Conservation (phyloP, 352 stramenopile species). For the Pythium apleroticum region DNA sequence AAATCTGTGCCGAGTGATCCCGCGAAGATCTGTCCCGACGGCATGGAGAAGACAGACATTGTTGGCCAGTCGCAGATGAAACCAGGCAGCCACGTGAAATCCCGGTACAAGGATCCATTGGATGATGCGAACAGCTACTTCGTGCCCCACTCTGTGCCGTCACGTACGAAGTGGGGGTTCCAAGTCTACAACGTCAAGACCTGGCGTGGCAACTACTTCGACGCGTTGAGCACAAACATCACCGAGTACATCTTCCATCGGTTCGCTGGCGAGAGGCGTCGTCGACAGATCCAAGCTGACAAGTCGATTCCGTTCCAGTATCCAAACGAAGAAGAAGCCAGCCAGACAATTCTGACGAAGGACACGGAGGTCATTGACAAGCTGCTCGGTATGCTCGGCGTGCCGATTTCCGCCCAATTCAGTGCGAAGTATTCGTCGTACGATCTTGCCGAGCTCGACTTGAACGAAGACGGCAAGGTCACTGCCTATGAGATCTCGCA, state of each 20-base stretch:
- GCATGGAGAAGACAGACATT: slow-evolving; percentile 63
- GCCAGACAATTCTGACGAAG: slow-evolving; percentile 45
- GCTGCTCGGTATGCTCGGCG: slow-evolving; percentile 62
- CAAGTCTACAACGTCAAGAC: slow-evolving; percentile 88
- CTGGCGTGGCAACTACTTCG: slow-evolving; percentile 95
- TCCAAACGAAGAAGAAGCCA: slow-evolving; percentile 54
- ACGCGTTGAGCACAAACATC: slow-evolving; percentile 93
- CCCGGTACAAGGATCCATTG: slow-evolving; percentile 92
- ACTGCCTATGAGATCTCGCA: slow-evolving; percentile 55
- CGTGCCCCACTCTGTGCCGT: slow-evolving; percentile 80
- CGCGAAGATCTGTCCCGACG: slow-evolving; percentile 42
- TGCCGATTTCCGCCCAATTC: slow-evolving; percentile 57
- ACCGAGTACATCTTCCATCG: slow-evolving; percentile 77
- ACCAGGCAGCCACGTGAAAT: slow-evolving; percentile 54
- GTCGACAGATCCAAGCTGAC: slow-evolving; percentile 46
- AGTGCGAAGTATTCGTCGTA: slow-evolving; percentile 68
- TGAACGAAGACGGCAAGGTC: slow-evolving; percentile 68
- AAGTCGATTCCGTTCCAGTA: slow-evolving; percentile 40
- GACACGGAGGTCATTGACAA: slow-evolving; percentile 60
- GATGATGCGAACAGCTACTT: slow-evolving; percentile 90
- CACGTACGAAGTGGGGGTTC: slow-evolving; percentile 73
- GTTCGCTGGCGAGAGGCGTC: slow-evolving; percentile 52
- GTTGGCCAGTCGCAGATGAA: slow-evolving; percentile 64
- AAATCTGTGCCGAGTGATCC: slow-evolving; percentile 34
- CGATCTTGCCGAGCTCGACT: slow-evolving; percentile 70